Conservation (phyloP, 495 filamentous ascomycete species). For the Neurospora pannonica region DNA sequence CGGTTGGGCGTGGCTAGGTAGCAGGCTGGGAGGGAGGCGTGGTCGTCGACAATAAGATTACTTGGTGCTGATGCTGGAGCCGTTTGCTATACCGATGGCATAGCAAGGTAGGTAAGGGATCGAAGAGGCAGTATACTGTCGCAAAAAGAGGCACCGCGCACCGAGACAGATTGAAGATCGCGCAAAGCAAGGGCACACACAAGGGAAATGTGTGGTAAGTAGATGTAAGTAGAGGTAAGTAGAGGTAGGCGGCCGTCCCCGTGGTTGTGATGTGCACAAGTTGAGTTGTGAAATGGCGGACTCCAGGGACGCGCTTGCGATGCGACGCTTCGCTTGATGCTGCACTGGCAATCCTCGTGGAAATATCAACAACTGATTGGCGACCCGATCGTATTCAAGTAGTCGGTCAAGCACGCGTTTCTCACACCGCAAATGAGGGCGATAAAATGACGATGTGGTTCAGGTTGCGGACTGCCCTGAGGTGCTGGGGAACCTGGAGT, state of each 20-base stretch:
- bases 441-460: not conserved
- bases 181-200: not conserved
- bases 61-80: not conserved
- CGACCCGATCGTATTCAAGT: not conserved
- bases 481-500: not conserved
- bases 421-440: not conserved
- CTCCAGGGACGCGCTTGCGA: not conserved
- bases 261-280: not conserved
- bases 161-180: not conserved
- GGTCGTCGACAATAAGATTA: not conserved
- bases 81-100: conserved; percentile 4
- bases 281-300: not conserved
- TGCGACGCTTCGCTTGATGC: not conserved
- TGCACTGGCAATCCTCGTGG: not conserved
- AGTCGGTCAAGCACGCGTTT: not conserved
- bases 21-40: not conserved
- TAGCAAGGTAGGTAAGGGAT: not conserved
- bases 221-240: not conserved
- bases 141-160: not conserved
- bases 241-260: not conserved
- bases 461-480: not conserved
- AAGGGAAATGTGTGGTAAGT: not conserved
- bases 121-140: not conserved
- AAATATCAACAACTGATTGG: not conserved
- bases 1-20: not conserved